Evolutionary conservation across 2,329 filamentous ascomycete genomes (phyloP), one percentile per base, ranked within the genome.

Genomic region (Calonectria pseudoreteaudii): DNA sequence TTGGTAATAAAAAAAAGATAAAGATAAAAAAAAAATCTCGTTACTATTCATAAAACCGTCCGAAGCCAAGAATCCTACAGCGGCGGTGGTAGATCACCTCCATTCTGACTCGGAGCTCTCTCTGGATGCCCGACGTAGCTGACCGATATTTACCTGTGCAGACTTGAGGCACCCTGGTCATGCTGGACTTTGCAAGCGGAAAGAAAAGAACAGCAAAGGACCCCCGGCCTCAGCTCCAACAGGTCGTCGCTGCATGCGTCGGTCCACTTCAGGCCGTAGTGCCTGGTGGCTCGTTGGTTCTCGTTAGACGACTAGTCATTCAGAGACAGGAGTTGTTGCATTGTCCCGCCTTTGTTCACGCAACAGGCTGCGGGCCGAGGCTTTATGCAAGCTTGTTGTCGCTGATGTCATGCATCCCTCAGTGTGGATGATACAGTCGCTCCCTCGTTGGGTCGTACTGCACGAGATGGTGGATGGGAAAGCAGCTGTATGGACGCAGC

Each of bases 361-460:
- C 65, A 69, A 67, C 69, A 52, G 34, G 62, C 53, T 38, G 41
- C 65, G 50, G 50, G 73, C 60, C 53, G 72, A 60, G 71, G 68
- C 68, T 69, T 44, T 68, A 76, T 79, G 77, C 70, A 41, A 74
- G 68, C 66, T 58, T 75, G 75, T 60, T 41, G 66, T 30, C 60
- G 72, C 50, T 71, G 71, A 71, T 71, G 76, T 62, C 53, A 66
- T 67, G 50, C 50, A 38, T 26, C 16, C 20, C 49, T 47, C 26
- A 11, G 38, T 34, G 66, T 58, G 26, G 41, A 52, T 53, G 16
- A 47, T 9, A 36, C 36, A 23, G 38, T 66, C 28, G 31, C 16
- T 36, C 16, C 16, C 53, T 73, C 28, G 52, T 62, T 71, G 66
- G 68, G 68, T 75, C 26, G 53, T 36, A 56, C 75, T 58, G 64